These are phyloP conservation scores for Hydrangea macrophylla DNA, from an alignment of 148 eudicot genomes.

Conservation along the genomic window DNA sequence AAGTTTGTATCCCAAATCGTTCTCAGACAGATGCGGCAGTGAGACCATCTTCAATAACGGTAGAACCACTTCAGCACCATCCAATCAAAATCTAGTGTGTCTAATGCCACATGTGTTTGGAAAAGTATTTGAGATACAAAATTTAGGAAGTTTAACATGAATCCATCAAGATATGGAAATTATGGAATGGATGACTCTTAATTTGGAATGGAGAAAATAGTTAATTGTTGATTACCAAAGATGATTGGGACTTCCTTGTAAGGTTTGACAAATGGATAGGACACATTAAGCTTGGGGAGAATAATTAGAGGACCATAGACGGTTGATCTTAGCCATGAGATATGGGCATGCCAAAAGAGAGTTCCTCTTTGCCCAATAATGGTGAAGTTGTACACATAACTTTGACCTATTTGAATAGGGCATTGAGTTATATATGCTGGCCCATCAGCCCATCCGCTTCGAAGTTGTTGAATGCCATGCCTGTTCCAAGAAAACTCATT, in stretches of 20 bases:
- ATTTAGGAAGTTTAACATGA: too few species aligned
- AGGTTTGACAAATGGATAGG: conserved; percentile 30
- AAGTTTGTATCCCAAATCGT: too few species aligned
- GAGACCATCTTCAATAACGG: too few species aligned
- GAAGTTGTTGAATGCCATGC: conserved; percentile 31
- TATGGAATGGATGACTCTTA: not conserved
- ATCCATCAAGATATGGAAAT: too few species aligned
- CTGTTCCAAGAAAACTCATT: too few species aligned
- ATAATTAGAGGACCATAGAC: conserved; percentile 28
- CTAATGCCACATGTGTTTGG: too few species aligned
- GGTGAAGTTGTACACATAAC: conserved; percentile 30
- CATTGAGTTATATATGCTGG: conserved; percentile 33
- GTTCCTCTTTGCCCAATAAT: conserved; percentile 32
- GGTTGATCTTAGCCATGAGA: conserved; percentile 29
- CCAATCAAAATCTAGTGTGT: too few species aligned
- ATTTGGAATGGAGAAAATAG: not conserved
- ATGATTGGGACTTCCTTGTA: conserved; percentile 29
- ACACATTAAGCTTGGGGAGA: conserved; percentile 17
- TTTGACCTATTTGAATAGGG: conserved; percentile 26
- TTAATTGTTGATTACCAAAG: conserved; percentile 22
- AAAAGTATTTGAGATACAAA: too few species aligned
- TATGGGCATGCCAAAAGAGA: conserved; percentile 35
- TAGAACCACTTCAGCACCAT: too few species aligned
- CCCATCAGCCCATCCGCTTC: conserved; percentile 37
- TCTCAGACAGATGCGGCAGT: too few species aligned